These are phyloP conservation scores for Rubia balearica DNA, from an alignment of 305 asterid species.

Conservation along the genomic window DNA sequence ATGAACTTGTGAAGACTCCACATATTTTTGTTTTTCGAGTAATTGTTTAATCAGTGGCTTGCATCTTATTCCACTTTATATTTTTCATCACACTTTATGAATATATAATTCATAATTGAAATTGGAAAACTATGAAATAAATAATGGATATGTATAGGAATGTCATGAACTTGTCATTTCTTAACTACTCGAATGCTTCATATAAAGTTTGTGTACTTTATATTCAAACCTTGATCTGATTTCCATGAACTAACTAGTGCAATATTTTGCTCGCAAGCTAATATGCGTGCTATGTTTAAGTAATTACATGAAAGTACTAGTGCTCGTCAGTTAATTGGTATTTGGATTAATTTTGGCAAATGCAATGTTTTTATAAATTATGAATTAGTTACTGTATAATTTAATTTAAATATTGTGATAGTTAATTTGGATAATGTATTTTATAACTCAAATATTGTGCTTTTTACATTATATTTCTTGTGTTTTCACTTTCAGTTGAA, in stretches of 20 bases:
- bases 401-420: no score
- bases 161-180: constrained; percentile 14
- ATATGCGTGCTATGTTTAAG: not conserved
- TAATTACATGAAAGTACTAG: not conserved
- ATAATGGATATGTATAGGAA: not conserved
- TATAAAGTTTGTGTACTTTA: not conserved
- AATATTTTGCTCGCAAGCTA: not conserved
- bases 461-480: no score
- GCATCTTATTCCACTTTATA: no score
- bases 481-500: no score
- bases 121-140: not conserved
- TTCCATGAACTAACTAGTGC: constrained; percentile 10
- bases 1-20: not conserved
- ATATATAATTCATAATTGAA: not conserved
- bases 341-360: no score
- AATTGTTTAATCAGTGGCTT: no score
- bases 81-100: no score
- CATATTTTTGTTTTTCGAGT: not conserved
- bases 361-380: no score
- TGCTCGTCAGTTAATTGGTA: not conserved
- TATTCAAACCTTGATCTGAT: not conserved
- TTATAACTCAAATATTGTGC: no score
- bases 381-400: no score
- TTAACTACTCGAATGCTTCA: constrained; percentile 11
- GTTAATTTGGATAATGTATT: no score